Evolutionary conservation across 106 monocot genomes (phyloP).

Genomic region (Dioscorea dumetorum): DNA sequence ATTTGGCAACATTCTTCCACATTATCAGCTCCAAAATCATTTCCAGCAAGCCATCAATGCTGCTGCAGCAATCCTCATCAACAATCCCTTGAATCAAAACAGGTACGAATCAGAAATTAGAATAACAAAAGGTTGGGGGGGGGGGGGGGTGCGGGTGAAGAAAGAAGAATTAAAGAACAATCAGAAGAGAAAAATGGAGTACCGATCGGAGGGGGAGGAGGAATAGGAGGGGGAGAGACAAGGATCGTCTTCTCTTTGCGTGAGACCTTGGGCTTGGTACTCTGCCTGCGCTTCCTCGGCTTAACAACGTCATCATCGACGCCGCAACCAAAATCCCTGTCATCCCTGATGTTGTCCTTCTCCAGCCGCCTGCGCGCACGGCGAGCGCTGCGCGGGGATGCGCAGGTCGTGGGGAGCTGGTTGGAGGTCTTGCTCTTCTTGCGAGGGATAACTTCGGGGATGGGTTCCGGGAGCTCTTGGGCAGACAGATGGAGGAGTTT

Average conservation of each 20-base stretch:
- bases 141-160: too few species aligned
- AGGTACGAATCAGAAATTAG: neutral
- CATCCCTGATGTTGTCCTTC: slow-evolving; percentile 41
- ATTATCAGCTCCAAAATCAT: slow-evolving; percentile 52
- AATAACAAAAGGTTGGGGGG: neutral
- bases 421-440: slow-evolving; percentile 22
- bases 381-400: slow-evolving; percentile 39
- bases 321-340: slow-evolving; percentile 11
- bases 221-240: neutral
- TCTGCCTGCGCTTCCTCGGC: slow-evolving; percentile 35
- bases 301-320: slow-evolving; percentile 25
- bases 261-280: slow-evolving; percentile 6
- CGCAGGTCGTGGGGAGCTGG: slow-evolving; percentile 15
- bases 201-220: neutral
- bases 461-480: slow-evolving; percentile 31
- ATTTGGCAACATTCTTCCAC: slow-evolving; percentile 83
- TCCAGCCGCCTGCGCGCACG: slow-evolving; percentile 40
- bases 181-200: neutral
- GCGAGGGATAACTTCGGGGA: slow-evolving; percentile 1
- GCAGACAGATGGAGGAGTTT: slow-evolving; percentile 3
- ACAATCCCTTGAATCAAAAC: slow-evolving; percentile 1
- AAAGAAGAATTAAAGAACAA: neutral
- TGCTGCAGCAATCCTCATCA: neutral
- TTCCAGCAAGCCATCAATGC: slow-evolving; percentile 21
- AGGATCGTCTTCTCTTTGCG: slow-evolving; percentile 22